These are phyloP conservation scores for Naganishia sp. DNA, from an alignment of 1,284 basidiomycete species.

Conservation along the genomic window DNA sequence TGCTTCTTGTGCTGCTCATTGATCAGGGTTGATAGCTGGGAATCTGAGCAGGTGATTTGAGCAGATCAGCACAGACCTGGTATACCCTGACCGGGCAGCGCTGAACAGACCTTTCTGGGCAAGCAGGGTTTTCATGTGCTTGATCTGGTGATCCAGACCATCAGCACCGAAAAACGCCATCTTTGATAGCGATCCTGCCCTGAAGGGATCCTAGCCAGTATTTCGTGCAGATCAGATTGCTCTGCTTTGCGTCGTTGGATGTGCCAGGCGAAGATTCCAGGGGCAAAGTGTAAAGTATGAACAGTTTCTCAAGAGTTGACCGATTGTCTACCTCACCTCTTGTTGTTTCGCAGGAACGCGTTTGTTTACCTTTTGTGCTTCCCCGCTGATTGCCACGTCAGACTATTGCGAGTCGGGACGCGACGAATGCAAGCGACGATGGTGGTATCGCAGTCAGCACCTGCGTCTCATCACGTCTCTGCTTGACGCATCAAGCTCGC, in stretches of 20 bases:
- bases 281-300: not conserved
- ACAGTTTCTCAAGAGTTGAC: not conserved
- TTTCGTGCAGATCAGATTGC: not conserved
- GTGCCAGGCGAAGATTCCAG: not conserved
- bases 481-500: too few species aligned
- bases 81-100: not conserved
- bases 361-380: too few species aligned
- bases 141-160: conserved; percentile 46
- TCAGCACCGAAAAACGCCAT: conserved; percentile 52
- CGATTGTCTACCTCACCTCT: not conserved
- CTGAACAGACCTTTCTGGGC: conserved; percentile 44
- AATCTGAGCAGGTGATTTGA: conserved; percentile 35
- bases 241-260: not conserved
- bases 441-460: too few species aligned
- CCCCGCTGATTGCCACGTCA: too few species aligned
- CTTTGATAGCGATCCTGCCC: conserved; percentile 1
- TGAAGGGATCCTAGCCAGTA: not conserved
- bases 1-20: conserved; percentile 47
- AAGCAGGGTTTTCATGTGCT: conserved; percentile 46
- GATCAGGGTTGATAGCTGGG: conserved; percentile 44
- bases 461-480: too few species aligned
- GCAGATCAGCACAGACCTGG: not conserved
- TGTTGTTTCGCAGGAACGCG: too few species aligned
- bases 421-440: too few species aligned
- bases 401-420: too few species aligned